Percentiles rank a stretch among this genome's conserved stretches.
Evolutionary conservation across 2,329 filamentous ascomycete species (phyloP).

Genomic region (Nemania abortiva): DNA sequence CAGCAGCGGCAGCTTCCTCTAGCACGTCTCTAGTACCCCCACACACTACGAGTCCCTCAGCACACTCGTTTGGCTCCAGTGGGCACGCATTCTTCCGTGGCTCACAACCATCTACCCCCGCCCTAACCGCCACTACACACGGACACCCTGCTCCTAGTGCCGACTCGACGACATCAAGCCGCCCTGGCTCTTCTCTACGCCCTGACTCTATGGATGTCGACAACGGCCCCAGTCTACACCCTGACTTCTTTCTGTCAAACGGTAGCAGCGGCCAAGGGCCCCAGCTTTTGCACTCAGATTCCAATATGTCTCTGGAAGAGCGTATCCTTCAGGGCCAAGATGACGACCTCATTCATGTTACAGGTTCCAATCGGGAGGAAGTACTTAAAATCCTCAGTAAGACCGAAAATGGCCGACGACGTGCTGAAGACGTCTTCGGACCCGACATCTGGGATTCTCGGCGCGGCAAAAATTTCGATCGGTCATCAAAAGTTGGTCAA

Average conservation of each 20-base stretch:
- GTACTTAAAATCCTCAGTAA: slow-evolving; percentile 65
- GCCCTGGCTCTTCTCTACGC: slow-evolving; percentile 50
- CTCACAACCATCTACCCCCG: slow-evolving; percentile 55
- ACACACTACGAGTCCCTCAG: slow-evolving; percentile 53
- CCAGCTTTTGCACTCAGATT: slow-evolving; percentile 57
- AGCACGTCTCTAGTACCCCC: slow-evolving; percentile 41
- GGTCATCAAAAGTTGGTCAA: slow-evolving; percentile 39
- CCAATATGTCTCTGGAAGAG: slow-evolving; percentile 62
- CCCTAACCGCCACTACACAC: slow-evolving; percentile 52
- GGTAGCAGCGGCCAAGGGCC: slow-evolving; percentile 55
- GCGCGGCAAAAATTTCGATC: slow-evolving; percentile 41
- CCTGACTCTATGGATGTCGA: slow-evolving; percentile 58
- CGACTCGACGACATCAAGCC: slow-evolving; percentile 52
- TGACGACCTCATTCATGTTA: slow-evolving; percentile 60
- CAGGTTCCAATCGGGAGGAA: slow-evolving; percentile 61
- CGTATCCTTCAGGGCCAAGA: slow-evolving; percentile 62
- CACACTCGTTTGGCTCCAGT: slow-evolving; percentile 51
- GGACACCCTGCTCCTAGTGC: slow-evolving; percentile 52
- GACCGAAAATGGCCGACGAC: slow-evolving; percentile 63
- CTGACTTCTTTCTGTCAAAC: slow-evolving; percentile 57
- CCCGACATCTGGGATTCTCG: slow-evolving; percentile 61
- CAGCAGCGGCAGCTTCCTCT: slow-evolving; percentile 40
- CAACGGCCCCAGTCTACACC: slow-evolving; percentile 53
- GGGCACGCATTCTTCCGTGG: slow-evolving; percentile 52
- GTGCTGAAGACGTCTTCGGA: slow-evolving; percentile 65